A percentile compares a stretch with the other conserved stretches of the same genome.
Conservation (phyloP, 345 rosid species). For the Eutrema japonicum region DNA sequence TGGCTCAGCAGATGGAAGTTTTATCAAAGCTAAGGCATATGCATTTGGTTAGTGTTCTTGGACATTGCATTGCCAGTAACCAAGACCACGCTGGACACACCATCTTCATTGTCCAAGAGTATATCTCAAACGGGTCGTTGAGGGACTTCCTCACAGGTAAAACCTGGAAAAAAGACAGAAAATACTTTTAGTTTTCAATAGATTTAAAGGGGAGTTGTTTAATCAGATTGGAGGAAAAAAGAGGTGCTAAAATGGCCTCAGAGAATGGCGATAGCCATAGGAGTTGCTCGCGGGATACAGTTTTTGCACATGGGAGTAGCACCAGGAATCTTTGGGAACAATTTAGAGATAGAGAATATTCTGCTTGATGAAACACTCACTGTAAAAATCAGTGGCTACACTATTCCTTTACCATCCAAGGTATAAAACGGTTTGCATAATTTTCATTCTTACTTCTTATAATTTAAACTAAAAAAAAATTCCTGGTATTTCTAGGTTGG, state of each 20-base stretch:
- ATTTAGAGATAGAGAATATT: constrained; percentile 70
- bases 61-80: constrained; percentile 74
- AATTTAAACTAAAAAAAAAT: neutral
- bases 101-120: constrained; percentile 71
- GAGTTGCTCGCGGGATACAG: constrained; percentile 86
- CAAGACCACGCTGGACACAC: constrained; percentile 65
- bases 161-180: constrained; percentile 14
- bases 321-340: constrained; percentile 78
- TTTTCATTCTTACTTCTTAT: neutral
- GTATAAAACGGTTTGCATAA: constrained; percentile 34
- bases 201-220: constrained; percentile 22
- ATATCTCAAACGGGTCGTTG: constrained; percentile 73
- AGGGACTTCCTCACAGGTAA: constrained; percentile 69
- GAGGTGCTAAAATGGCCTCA: constrained; percentile 89
- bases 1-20: constrained; percentile 74
- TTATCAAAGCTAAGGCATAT: constrained; percentile 83
- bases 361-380: constrained; percentile 78
- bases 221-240: constrained; percentile 75
- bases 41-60: constrained; percentile 83
- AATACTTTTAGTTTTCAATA: neutral
- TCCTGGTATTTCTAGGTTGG: constrained; percentile 52
- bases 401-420: constrained; percentile 74
- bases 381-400: constrained; percentile 68
- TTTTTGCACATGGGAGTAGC: constrained; percentile 91
- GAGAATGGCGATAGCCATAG: constrained; percentile 80